Percentiles rank a stretch among this genome's conserved stretches.
phyloP scores from a whole-genome alignment of 78 protist genomes.

The Dictyostelium citrinum region DNA sequence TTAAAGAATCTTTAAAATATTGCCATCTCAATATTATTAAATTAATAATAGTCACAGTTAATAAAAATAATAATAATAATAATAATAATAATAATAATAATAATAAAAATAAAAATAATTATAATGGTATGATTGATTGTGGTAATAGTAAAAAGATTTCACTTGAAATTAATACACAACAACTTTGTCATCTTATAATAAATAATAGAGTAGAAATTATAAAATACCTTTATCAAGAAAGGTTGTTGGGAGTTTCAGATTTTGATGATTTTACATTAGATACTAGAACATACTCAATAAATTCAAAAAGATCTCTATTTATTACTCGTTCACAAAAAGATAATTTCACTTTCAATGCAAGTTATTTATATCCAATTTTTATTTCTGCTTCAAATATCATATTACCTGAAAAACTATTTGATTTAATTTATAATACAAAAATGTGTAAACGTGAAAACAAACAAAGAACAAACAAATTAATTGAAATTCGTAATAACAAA shows the following conservation, averaged over 20 bases:
- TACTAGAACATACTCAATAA: not conserved
- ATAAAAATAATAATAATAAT: not conserved
- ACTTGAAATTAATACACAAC: not conserved
- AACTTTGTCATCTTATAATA: not conserved
- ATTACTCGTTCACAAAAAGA: not conserved
- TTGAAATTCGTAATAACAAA: not conserved
- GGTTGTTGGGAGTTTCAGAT: not conserved
- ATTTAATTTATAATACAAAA: not conserved
- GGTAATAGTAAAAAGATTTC: not conserved
- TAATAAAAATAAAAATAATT: too few relatives aligned
- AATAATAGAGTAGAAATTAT: not conserved
- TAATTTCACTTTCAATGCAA: not conserved
- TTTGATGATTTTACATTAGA: not conserved
- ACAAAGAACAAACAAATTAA: not conserved
- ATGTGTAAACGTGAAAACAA: not conserved
- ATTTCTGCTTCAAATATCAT: not conserved
- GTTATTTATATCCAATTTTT: not conserved
- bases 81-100: too few relatives aligned
- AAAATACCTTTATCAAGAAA: not conserved
- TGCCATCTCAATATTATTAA: not conserved
- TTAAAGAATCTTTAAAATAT: not conserved
- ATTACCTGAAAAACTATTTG: not conserved
- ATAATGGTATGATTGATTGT: not conserved
- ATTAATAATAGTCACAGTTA: not conserved
- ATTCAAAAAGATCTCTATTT: not conserved